These are phyloP conservation scores for Tricholoma furcatifolium DNA, from an alignment of 768 basidiomycete genomes.

Conservation along the genomic window DNA sequence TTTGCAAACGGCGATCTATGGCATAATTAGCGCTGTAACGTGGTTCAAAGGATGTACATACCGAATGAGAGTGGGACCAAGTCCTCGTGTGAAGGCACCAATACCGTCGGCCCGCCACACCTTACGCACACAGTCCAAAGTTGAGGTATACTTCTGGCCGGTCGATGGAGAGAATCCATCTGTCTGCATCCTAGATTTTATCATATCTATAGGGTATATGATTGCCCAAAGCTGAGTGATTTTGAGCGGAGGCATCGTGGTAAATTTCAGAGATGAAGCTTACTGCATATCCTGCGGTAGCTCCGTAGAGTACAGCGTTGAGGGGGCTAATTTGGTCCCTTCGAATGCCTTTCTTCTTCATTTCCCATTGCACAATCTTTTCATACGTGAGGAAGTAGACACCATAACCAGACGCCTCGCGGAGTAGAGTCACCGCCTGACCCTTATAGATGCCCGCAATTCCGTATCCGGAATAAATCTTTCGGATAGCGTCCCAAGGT, in stretches of 20 bases:
- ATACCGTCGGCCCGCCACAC: slow-evolving; percentile 85
- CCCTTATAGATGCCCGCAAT: slow-evolving; percentile 90
- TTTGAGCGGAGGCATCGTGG: slow-evolving; percentile 9
- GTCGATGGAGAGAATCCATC: slow-evolving; percentile 78
- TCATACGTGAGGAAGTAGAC: slow-evolving; percentile 93
- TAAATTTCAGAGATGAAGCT: slow-evolving; percentile 24
- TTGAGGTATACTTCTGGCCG: slow-evolving; percentile 80
- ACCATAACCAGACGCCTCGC: slow-evolving; percentile 82
- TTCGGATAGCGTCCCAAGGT: slow-evolving; percentile 84
- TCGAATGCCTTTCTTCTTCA: slow-evolving; percentile 65
- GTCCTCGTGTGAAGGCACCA: slow-evolving; percentile 86
- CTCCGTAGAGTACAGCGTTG: slow-evolving; percentile 85
- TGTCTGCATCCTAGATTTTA: slow-evolving; percentile 96
- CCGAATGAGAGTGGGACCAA: slow-evolving; percentile 91
- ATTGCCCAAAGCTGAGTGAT: slow-evolving; percentile 74
- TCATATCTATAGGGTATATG: slow-evolving; percentile 95
- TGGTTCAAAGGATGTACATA: slow-evolving; percentile 21
- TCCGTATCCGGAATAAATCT: slow-evolving; percentile 76
- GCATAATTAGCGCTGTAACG: slow-evolving; percentile 1
- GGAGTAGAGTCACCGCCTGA: slow-evolving; percentile 82
- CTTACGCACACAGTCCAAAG: slow-evolving; percentile 78
- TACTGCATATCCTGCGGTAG: slow-evolving; percentile 89
- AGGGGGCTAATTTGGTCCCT: slow-evolving; percentile 76
- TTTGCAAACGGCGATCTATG: slow-evolving; percentile 91
- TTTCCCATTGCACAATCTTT: slow-evolving; percentile 84